phyloP scores from a whole-genome alignment of 345 rosid genomes.

The Syzygium aromaticum region DNA sequence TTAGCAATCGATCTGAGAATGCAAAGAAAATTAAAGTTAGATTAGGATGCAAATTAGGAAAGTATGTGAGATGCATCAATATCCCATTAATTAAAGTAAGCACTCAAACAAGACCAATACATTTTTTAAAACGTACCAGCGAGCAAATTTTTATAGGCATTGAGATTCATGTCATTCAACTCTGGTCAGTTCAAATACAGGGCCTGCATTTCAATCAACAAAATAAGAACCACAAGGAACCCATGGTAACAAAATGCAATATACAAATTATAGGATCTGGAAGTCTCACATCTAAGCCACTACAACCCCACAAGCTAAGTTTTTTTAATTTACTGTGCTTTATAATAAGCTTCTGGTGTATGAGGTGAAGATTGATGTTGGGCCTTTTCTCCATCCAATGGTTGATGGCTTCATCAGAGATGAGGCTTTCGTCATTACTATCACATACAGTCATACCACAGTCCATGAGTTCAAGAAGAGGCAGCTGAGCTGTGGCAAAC shows the following conservation, averaged over 20 bases:
- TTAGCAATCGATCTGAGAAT: slow-evolving; percentile 52
- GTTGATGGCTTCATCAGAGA: slow-evolving; percentile 23
- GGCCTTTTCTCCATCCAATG: slow-evolving; percentile 31
- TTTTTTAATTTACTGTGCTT: slow-evolving; percentile 72
- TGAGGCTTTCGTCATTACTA: slow-evolving; percentile 29
- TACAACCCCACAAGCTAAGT: slow-evolving; percentile 93
- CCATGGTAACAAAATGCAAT: neutral
- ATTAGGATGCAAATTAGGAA: neutral
- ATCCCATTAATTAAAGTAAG: neutral
- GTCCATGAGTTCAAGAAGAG: slow-evolving; percentile 94
- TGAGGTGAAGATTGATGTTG: slow-evolving; percentile 41
- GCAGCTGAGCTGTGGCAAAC: slow-evolving; percentile 91
- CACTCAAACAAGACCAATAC: neutral
- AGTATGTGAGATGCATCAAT: neutral
- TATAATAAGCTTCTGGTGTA: slow-evolving; percentile 80
- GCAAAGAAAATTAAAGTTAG: neutral
- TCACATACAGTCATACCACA: slow-evolving; percentile 95
- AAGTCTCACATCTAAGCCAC: slow-evolving; percentile 82
- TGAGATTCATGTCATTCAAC: slow-evolving; percentile 79
- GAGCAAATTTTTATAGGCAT: slow-evolving; percentile 65
- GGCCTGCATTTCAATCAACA: slow-evolving; percentile 52
- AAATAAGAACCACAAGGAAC: slow-evolving; percentile 9
- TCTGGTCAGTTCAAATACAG: slow-evolving; percentile 81
- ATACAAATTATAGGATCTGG: neutral
- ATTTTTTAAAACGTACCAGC: slow-evolving; percentile 31